Percentiles rank a stretch among this genome's conserved stretches.
Evolutionary conservation across 192 early-diverging fungal genomes (phyloP).

Genomic region (Mortierella antarctica): DNA sequence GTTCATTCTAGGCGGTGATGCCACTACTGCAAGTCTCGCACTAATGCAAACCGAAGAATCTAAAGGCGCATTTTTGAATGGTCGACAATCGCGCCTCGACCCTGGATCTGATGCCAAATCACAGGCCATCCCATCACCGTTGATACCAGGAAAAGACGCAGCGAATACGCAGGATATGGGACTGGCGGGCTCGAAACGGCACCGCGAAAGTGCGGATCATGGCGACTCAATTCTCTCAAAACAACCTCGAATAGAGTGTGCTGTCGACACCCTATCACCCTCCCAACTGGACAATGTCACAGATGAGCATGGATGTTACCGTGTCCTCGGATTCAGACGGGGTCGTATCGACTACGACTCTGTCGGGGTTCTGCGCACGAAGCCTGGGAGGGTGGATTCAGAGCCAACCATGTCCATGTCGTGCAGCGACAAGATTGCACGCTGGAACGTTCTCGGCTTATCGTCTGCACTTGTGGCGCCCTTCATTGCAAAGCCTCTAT

Average conservation of each 20-base stretch:
- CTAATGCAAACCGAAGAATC: slow-evolving; percentile 53
- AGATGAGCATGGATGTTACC: background rate
- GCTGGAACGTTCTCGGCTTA: slow-evolving; percentile 87
- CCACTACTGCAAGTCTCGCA: slow-evolving; percentile 71
- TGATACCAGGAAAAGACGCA: background rate
- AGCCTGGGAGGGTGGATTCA: slow-evolving; percentile 79
- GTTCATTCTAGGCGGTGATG: slow-evolving; percentile 74
- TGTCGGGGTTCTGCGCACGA: slow-evolving; percentile 77
- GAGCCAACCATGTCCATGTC: slow-evolving; percentile 81
- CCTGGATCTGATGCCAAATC: background rate
- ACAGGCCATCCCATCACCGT: background rate
- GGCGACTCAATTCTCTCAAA: no score
- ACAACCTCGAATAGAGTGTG: no score
- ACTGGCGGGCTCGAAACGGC: background rate
- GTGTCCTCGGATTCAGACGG: slow-evolving; percentile 55
- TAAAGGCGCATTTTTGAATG: slow-evolving; percentile 38
- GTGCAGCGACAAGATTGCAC: slow-evolving; percentile 92
- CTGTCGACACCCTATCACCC: background rate
- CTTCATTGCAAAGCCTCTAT: slow-evolving; percentile 73
- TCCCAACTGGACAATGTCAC: background rate
- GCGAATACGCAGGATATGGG: background rate
- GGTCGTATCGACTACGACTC: slow-evolving; percentile 69
- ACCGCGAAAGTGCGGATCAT: background rate
- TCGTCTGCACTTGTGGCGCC: slow-evolving; percentile 74
- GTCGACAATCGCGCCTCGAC: background rate